Evolutionary conservation across 768 basidiomycete species (phyloP).

Genomic region (Tephrocybe rancida): DNA sequence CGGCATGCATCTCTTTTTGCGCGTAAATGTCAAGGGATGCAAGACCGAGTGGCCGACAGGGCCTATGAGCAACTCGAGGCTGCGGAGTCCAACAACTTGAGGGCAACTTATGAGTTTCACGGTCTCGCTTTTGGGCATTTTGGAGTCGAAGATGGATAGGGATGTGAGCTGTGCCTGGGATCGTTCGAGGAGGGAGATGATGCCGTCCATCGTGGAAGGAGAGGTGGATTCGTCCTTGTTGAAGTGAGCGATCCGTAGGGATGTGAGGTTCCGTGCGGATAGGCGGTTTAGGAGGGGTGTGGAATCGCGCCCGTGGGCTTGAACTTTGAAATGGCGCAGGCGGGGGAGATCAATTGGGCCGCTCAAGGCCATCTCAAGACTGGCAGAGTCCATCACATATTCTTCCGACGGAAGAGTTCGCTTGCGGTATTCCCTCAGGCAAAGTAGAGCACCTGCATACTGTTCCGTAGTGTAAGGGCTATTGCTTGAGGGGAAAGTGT

Average conservation of each 20-base stretch:
- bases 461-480: not conserved
- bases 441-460: not conserved
- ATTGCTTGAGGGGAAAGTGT: not conserved
- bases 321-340: constrained; percentile 10
- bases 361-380: not conserved
- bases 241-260: constrained; percentile 1
- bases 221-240: not conserved
- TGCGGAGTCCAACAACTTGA: not conserved
- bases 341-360: constrained; percentile 1
- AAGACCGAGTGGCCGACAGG: not conserved
- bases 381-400: not conserved
- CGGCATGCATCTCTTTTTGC: not conserved
- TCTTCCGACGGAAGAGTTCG: not conserved
- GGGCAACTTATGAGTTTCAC: not conserved
- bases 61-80: not conserved
- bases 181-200: constrained; percentile 8
- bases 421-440: not conserved
- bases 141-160: constrained; percentile 7
- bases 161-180: not conserved
- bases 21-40: not conserved
- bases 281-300: constrained; percentile 2
- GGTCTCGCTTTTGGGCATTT: constrained; percentile 3
- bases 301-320: constrained; percentile 5
- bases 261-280: not conserved
- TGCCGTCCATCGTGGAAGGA: not conserved